Evolutionary conservation across 306 rosid species (phyloP).

Genomic region (Pterocarpus santalinus): DNA sequence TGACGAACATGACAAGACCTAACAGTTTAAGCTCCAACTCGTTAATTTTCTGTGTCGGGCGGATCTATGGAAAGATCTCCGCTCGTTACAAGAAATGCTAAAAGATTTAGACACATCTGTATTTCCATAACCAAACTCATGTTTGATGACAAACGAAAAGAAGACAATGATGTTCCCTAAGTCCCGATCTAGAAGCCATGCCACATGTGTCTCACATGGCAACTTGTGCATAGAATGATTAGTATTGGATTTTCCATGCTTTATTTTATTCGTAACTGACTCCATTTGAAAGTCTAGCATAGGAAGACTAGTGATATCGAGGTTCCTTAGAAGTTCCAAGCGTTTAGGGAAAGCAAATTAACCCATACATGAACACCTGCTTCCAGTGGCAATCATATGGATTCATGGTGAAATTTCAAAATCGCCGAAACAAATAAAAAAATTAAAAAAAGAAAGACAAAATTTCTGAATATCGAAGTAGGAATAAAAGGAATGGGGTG

Average conservation of each 20-base stretch:
- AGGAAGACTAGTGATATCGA: not conserved
- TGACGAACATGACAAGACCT: not conserved
- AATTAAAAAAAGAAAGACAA: not conserved
- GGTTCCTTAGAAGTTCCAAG: not conserved
- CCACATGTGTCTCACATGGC: conserved; percentile 38
- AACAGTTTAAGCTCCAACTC: not conserved
- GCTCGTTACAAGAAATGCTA: not conserved
- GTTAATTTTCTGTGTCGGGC: not conserved
- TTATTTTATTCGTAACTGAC: not conserved
- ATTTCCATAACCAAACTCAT: not conserved
- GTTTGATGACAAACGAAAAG: not conserved
- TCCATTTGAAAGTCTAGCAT: not conserved
- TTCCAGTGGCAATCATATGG: no score
- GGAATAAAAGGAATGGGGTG: conserved; percentile 28
- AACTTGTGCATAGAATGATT: conserved; percentile 3
- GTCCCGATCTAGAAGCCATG: not conserved
- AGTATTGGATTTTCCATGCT: not conserved
- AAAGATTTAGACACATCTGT: not conserved
- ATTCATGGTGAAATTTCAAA: not conserved
- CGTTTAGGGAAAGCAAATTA: not conserved
- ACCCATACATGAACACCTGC: not conserved
- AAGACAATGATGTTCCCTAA: not conserved
- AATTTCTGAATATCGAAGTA: not conserved
- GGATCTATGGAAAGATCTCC: not conserved
- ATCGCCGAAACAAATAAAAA: not conserved